Evolutionary conservation across 2,329 filamentous ascomycete species (phyloP).

Genomic region (Diaporthe caulivora): DNA sequence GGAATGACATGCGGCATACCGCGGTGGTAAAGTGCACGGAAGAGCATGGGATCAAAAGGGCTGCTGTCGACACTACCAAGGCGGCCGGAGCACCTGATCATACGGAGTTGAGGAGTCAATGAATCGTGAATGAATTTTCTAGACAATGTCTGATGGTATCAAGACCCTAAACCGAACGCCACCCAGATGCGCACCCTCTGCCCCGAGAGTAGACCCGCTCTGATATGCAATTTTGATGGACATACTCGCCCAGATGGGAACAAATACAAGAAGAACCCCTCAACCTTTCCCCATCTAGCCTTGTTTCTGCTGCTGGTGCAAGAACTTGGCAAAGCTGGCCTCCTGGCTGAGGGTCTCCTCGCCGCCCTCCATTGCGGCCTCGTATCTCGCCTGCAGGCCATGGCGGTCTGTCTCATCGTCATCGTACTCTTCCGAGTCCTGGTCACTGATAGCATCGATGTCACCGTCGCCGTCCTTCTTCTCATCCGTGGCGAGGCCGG

Average conservation of each 20-base stretch:
- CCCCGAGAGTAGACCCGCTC: constrained; percentile 8
- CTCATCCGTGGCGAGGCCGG: constrained; percentile 43
- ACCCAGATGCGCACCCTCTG: constrained; percentile 40
- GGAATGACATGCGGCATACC: background rate
- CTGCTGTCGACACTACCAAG: background rate
- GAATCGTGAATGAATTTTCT: constrained; percentile 35
- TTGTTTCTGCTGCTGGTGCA: constrained; percentile 57
- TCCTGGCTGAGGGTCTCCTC: constrained; percentile 64
- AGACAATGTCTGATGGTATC: constrained; percentile 44
- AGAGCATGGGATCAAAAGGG: background rate
- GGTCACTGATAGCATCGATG: constrained; percentile 60
- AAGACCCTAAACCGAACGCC: constrained; percentile 44
- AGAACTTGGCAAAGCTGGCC: constrained; percentile 73
- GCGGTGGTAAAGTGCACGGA: background rate
- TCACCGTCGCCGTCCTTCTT: constrained; percentile 48
- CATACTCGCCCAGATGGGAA: background rate
- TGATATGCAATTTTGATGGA: constrained; percentile 44
- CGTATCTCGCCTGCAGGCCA: constrained; percentile 81
- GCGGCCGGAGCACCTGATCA: constrained; percentile 19
- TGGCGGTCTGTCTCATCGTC: constrained; percentile 72
- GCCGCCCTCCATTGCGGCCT: constrained; percentile 76
- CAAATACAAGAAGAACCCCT: background rate
- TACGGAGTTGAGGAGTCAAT: constrained; percentile 37
- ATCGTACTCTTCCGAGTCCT: constrained; percentile 68
- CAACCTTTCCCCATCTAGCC: background rate